Base-by-base conservation (phyloP, 768 basidiomycete species). In the Russula virescens region DNA sequence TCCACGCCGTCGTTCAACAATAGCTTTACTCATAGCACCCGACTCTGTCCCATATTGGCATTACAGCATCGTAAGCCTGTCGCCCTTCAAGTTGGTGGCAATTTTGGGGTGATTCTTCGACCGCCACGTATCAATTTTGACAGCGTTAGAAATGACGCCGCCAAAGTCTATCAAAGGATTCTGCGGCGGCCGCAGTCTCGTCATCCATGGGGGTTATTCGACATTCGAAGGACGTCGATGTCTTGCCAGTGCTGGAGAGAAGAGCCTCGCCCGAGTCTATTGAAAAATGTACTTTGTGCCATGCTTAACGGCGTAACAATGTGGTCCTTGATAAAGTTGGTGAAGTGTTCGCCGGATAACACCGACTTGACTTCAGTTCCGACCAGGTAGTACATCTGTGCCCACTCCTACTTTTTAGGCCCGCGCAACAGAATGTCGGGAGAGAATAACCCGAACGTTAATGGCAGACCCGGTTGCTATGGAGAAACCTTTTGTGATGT, bases 301-400 rank as follows among this genome's bases (percentile, higher is more conserved):
- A 82, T 80, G 21, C 68, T 69, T 8, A 81, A 64, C 1, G 78
- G 77, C 0, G 58, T 28, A 43, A 80, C 74, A 11, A 81, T 72
- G 9, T 79, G 78, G 35, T 74, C 71, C 28, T 73, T 67, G 13
- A 79, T 76, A 50, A 80, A 82, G 2, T 73, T 69, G 7, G 69
- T 64, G 63, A 77, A 80, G 1, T 71, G 49, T 47, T 68, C 68
- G 13, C 68, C 73, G 0, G 75, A 55, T 35, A 77, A 76, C 31
- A 55, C 70, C 6, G 69, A 62, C 31, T 80, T 58, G 19, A 80
- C 65, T 52, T 79, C 67, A 1, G 73, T 59, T 5, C 63, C 73
- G 0, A 73, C 65, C 56, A 73, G 70, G 59, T 72, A 80, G 59
- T 72, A 80, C 76, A 79, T 77, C 77, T 79, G 46, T n/a, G 10